These are phyloP conservation scores for Phytophthora ramorum DNA, from an alignment of 352 stramenopile species.

Conservation along the genomic window DNA sequence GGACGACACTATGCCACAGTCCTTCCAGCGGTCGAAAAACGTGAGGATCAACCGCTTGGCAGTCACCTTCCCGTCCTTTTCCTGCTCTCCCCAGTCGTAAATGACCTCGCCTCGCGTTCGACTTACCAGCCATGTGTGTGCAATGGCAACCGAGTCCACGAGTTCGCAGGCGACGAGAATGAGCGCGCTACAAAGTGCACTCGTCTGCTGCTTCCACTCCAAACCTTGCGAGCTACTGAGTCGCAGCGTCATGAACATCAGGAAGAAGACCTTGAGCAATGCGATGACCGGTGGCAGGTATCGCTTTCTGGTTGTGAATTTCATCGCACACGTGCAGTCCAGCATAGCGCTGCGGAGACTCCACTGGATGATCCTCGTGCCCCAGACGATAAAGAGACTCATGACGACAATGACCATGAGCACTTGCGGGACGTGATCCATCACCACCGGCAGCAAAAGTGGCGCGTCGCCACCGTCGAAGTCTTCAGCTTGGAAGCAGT, in stretches of 20 bases:
- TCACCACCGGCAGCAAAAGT: conserved; percentile 25
- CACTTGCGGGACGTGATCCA: conserved; percentile 35
- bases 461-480: conserved; percentile 23
- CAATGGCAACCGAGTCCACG: conserved; percentile 31
- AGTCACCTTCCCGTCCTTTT: conserved; percentile 18
- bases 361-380: conserved; percentile 32
- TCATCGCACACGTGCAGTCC: conserved; percentile 26
- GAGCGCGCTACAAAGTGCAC: conserved; percentile 34
- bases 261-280: conserved; percentile 38
- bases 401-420: conserved; percentile 31
- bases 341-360: conserved; percentile 24
- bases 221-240: conserved; percentile 22
- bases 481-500: conserved; percentile 39
- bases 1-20: conserved; percentile 41
- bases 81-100: conserved; percentile 22
- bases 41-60: conserved; percentile 34
- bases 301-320: conserved; percentile 30
- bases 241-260: conserved; percentile 28
- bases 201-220: conserved; percentile 34
- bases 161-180: conserved; percentile 41
- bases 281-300: conserved; percentile 37
- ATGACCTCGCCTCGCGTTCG: conserved; percentile 29
- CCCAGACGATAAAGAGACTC: conserved; percentile 36
- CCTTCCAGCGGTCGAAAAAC: conserved; percentile 47
- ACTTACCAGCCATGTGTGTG: conserved; percentile 36